Conservation (phyloP, 495 filamentous ascomycete species). For the Pyrenula massariospora region DNA sequence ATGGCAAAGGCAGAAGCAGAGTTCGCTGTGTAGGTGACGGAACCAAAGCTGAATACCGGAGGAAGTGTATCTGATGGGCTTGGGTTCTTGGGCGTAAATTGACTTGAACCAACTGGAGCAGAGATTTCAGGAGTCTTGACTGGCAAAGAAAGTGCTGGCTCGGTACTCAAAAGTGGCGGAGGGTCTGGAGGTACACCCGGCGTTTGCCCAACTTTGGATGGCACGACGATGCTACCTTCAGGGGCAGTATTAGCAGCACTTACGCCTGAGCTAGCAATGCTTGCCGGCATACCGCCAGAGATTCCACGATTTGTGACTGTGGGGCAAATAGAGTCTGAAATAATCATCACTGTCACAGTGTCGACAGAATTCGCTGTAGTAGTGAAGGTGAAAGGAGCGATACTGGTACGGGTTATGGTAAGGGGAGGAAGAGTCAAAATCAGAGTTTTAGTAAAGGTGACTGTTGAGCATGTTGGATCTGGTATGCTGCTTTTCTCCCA, state of each 20-base stretch:
- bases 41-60: not conserved
- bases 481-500: too few relatives aligned
- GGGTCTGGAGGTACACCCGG: not conserved
- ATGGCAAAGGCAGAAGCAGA: not conserved
- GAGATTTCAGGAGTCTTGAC: not conserved
- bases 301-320: too few relatives aligned
- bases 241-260: not conserved
- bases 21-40: not conserved
- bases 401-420: too few relatives aligned
- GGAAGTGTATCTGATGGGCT: not conserved
- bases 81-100: not conserved
- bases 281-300: too few relatives aligned
- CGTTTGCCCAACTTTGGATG: not conserved
- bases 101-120: not conserved
- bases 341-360: too few relatives aligned
- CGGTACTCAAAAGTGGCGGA: not conserved
- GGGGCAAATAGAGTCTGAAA: too few relatives aligned
- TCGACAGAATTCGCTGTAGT: too few relatives aligned
- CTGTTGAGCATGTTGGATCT: too few relatives aligned
- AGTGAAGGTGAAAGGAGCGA: too few relatives aligned
- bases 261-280: too few relatives aligned
- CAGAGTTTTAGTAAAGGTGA: too few relatives aligned
- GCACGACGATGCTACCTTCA: not conserved
- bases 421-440: too few relatives aligned
- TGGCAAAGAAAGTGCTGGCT: not conserved